Conservation (phyloP, 2,329 filamentous ascomycete genomes). For the Ophiostoma piceae region DNA sequence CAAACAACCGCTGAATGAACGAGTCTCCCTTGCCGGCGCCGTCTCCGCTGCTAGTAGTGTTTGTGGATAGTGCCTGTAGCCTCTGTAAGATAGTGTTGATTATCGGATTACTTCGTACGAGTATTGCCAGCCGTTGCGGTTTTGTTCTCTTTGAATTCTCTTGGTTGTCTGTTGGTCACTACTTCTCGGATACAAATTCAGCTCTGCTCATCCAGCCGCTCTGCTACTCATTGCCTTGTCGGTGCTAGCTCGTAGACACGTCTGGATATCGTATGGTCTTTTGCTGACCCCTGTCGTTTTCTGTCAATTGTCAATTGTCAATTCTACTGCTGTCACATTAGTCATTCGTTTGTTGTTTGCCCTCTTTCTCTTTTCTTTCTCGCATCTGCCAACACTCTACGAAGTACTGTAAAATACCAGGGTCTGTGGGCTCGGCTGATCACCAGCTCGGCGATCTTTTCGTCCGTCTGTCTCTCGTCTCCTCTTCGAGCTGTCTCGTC, state of each 20-base stretch:
- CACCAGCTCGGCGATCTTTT: slow-evolving; percentile 2
- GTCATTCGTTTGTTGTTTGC: too few relatives aligned
- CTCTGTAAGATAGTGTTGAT: too few relatives aligned
- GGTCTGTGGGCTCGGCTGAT: not conserved
- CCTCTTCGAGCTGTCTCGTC: not conserved
- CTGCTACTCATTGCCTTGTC: not conserved
- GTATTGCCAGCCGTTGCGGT: not conserved
- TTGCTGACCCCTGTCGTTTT: not conserved
- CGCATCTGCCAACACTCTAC: too few relatives aligned
- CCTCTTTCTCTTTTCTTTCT: too few relatives aligned
- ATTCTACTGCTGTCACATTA: not conserved
- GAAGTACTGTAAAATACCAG: too few relatives aligned
- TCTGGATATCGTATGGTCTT: not conserved
- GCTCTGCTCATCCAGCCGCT: not conserved
- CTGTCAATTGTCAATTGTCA: not conserved
- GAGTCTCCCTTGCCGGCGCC: not conserved
- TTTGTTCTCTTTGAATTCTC: not conserved
- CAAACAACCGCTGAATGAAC: not conserved
- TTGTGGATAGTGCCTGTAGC: too few relatives aligned
- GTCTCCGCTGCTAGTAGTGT: not conserved
- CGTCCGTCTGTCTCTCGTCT: not conserved
- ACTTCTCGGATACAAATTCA: not conserved
- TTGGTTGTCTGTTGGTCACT: not conserved
- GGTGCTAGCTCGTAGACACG: not conserved
- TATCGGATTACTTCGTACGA: too few relatives aligned